Percentiles rank a stretch among this genome's conserved stretches.
phyloP scores from a whole-genome alignment of 331 rosid species.

The Erythrophleum ivorense region DNA sequence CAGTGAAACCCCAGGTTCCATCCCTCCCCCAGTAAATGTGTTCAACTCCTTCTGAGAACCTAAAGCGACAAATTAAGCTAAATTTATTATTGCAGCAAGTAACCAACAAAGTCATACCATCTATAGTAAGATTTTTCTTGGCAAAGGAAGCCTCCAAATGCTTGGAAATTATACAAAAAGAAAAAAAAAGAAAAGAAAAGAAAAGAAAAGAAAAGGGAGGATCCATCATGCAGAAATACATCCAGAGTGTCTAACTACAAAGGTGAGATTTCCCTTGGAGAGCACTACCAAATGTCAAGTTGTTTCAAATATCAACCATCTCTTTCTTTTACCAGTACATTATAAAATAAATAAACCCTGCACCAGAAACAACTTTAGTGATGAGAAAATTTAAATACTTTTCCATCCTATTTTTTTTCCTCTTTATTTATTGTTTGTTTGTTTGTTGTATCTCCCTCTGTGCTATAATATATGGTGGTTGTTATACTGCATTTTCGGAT shows the following conservation, averaged over 20 bases:
- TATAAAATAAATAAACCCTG: not conserved
- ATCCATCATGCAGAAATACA: not conserved
- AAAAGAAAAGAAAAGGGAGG: too few species aligned
- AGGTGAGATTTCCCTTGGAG: not conserved
- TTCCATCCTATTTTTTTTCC: not conserved
- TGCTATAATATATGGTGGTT: not conserved
- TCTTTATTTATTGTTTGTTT: not conserved
- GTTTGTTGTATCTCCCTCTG: not conserved
- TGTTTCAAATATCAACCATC: not conserved
- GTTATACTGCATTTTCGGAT: not conserved
- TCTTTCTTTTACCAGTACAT: not conserved
- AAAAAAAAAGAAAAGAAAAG: too few species aligned
- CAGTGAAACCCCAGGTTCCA: not conserved
- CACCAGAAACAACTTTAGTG: not conserved
- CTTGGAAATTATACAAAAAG: not conserved
- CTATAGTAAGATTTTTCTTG: not conserved
- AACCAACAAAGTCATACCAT: not conserved
- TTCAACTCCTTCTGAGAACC: not conserved
- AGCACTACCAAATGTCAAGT: not conserved
- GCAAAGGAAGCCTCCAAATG: not conserved
- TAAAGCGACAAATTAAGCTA: slow-evolving; percentile 1
- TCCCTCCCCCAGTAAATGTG: not conserved
- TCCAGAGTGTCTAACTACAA: not conserved
- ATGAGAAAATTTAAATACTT: not conserved
- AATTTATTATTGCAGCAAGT: not conserved